Evolutionary conservation across 1,284 basidiomycete species (phyloP), one percentile per base, ranked within the genome.

Genomic region (Melampsora occidentalis): DNA sequence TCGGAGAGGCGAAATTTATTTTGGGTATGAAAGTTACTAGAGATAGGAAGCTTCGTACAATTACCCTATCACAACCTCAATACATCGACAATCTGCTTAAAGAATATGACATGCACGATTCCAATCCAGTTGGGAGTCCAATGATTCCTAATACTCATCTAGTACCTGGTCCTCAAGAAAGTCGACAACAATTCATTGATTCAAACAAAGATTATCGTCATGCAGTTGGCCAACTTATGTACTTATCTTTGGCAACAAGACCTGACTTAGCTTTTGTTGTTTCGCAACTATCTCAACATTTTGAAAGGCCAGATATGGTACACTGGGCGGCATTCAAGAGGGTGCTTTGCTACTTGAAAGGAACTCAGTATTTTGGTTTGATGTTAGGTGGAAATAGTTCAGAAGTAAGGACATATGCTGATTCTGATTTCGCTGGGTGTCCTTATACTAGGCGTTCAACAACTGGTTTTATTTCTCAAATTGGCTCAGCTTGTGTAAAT

Each of bases 211-310:
- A 62, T 5, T 28, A 62, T 28, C 2, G 59, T 3, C 18, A 62
- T 28, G 59, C 59, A n/a, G 28, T 62, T 2, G 25, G 59, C 4
- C 28, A n/a, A 2, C 5, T 62, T 1, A 62, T 22, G n/a, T 62
- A 62, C 5, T 4, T 28, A 62, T 12, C 28, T 3, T 22, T 18
- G 5, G 28, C 28, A 22, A 62, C 25, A 62, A 22, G 59, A n/a
- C 59, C 59, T 2, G 59, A 62, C 59, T 31, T 62, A 22, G 18
- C 59, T n/a, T 62, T 62, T 5, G 59, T 62, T 2, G 59, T 62
- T 31, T 62, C 25, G 1, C 59, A 62, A 62, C 5, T 62, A 62
- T 62, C 59, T 22, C 59, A 62, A 4, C 59, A 62, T 5, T 62
- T 62, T 18, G 59, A 62, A 62, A 62, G 25, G 28, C 59, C 5